Conservation (phyloP, 1,139 yeast genomes). For the Barnettozyma hawaiiensis region DNA sequence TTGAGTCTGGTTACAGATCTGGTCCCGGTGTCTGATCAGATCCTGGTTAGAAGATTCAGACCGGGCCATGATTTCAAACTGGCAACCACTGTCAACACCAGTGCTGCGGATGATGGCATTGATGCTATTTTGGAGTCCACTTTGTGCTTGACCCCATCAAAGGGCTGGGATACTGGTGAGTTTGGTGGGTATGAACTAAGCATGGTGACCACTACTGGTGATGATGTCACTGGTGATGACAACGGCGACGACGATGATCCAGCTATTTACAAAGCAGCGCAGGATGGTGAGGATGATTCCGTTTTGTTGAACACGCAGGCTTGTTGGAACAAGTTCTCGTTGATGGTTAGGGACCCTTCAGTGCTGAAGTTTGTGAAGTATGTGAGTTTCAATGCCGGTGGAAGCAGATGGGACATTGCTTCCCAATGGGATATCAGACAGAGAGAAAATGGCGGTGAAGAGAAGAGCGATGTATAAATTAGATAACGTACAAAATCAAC, state of each 20-base stretch:
- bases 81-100: conserved; percentile 65
- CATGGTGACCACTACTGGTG: conserved; percentile 54
- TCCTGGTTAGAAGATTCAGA: conserved; percentile 77
- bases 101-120: conserved; percentile 26
- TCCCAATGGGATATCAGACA: conserved; percentile 72
- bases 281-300: conserved; percentile 65
- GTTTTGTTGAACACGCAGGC: conserved; percentile 80
- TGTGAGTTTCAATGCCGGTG: conserved; percentile 81
- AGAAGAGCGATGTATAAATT: conserved; percentile 2
- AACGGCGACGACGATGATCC: conserved; percentile 42
- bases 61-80: conserved; percentile 93
- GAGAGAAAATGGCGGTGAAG: conserved; percentile 34
- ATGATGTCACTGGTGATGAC: conserved; percentile 29
- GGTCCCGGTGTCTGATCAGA: conserved; percentile 57
- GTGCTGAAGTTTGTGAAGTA: conserved; percentile 89
- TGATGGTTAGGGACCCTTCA: conserved; percentile 78
- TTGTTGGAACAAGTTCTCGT: conserved; percentile 70
- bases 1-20: conserved; percentile 59
- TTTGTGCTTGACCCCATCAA: conserved; percentile 69
- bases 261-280: conserved; percentile 37
- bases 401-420: conserved; percentile 87
- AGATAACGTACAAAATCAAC: not conserved
- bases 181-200: conserved; percentile 92
- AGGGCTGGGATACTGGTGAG: conserved; percentile 83
- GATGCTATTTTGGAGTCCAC: conserved; percentile 51